A percentile compares a stretch with the other conserved stretches of the same genome.
These are phyloP conservation scores for Coniella lustricola DNA, from an alignment of 2,329 filamentous ascomycete species.

Conservation along the genomic window DNA sequence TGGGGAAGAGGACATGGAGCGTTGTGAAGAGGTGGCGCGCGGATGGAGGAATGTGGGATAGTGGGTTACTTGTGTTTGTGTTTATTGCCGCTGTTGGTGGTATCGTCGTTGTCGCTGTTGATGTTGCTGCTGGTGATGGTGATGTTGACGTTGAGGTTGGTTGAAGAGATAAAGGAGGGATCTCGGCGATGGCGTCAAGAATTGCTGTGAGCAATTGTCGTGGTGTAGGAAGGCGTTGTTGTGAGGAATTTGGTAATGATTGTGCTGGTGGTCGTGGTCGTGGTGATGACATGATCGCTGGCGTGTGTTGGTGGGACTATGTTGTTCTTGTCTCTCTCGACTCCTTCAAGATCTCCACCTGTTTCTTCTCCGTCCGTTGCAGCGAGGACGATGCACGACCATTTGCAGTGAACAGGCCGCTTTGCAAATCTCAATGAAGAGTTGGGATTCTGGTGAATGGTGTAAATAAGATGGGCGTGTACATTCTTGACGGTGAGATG, in stretches of 20 bases:
- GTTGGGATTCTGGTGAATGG: no score
- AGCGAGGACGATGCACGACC: no score
- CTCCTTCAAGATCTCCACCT: background rate
- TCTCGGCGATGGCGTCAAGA: slow-evolving; percentile 33
- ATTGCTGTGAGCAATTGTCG: slow-evolving; percentile 43
- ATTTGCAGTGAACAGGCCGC: no score
- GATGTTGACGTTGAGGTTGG: background rate
- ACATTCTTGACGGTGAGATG: background rate
- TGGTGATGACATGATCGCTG: slow-evolving; percentile 13
- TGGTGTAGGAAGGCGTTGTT: slow-evolving; percentile 28
- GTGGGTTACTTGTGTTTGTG: no score
- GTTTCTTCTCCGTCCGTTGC: background rate
- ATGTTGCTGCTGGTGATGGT: slow-evolving; percentile 5
- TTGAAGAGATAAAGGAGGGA: slow-evolving; percentile 18
- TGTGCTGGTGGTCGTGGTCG: slow-evolving; percentile 1
- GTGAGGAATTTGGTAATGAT: background rate
- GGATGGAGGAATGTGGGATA: slow-evolving; percentile 29
- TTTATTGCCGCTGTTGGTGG: slow-evolving; percentile 7
- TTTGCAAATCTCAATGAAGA: no score
- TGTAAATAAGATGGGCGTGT: no score
- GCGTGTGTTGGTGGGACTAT: no score
- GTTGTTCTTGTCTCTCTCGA: no score
- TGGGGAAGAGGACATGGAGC: slow-evolving; percentile 78
- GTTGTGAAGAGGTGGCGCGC: slow-evolving; percentile 59
- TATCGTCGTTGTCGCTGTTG: slow-evolving; percentile 18